Base-by-base conservation (phyloP, 768 basidiomycete genomes). In the Rhizopogon rudus region DNA sequence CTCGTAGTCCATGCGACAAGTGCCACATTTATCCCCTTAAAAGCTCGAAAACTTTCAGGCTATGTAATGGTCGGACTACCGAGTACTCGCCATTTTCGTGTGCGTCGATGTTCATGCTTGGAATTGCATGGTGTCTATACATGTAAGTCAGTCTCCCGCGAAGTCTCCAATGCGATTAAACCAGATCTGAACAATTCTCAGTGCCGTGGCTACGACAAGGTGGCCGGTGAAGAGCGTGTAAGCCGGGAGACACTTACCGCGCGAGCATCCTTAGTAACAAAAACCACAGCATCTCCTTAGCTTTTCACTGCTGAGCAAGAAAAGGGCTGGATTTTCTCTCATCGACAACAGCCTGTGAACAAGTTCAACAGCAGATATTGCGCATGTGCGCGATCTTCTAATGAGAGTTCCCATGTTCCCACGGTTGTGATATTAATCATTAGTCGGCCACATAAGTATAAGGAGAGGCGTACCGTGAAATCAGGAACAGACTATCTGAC, bases 281-380 rank as follows among this genome's bases (percentile, higher is more conserved):
- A 29, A n/a, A 17, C 33, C 53, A 51, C 61, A 42, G 44, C 52
- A 10, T 57, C 37, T 35, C 44, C 40, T 16, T 41, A 14, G 40
- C 20, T 33, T 45, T 25, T n/a, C 20, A 48, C 31, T 14, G 46
- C 17, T 22, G 46, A 48, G 46, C 46, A 17, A 54, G 42, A 57
- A 57, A 56, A 17, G 16, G 44, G 46, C n/a, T 46, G 7, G 12
- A 13, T 55, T 51, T 63, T 63, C 63, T 62, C 63, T 63, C 63
- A 50, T 65, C 64, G 29, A 29, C 53, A 40, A 44, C n/a, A 52
- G 55, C 37, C 41, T 56, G 51, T 56, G 55, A 44, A 46, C 49
- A 46, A 54, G 40, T 51, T 45, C 42, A 35, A 35, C 28, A 20
- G 6, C 22, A 22, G 31, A 33, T 33, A 33, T 33, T 10, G 31